phyloP scores from a whole-genome alignment of 1,139 yeast species.

The Candida labiduridarum region DNA sequence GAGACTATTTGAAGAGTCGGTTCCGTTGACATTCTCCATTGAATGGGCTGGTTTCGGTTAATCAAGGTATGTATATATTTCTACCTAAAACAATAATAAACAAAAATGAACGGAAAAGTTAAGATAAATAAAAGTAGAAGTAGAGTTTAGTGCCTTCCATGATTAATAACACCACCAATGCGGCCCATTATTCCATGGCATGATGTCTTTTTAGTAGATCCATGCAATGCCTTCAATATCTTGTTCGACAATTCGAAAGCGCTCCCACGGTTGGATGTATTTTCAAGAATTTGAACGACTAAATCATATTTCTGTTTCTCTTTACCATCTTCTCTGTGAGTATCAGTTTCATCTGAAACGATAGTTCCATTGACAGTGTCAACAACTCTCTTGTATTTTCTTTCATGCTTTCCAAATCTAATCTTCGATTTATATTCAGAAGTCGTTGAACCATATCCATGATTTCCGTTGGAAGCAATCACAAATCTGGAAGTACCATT shows the following conservation, averaged over 20 bases:
- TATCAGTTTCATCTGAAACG: not conserved
- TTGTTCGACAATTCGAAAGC: not conserved
- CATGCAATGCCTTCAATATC: not conserved
- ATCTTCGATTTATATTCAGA: constrained; percentile 42
- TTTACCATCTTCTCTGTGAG: not conserved
- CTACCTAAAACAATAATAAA: not conserved
- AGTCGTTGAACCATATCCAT: constrained; percentile 47
- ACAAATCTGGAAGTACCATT: constrained; percentile 52
- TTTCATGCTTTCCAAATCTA: constrained; percentile 20
- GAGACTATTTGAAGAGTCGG: constrained; percentile 15
- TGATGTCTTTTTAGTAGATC: not conserved
- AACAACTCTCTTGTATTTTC: constrained; percentile 42
- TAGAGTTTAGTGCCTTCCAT: not conserved
- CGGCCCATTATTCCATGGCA: constrained; percentile 1
- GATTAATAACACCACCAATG: not conserved
- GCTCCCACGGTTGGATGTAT: not conserved
- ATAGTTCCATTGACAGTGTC: constrained; percentile 42
- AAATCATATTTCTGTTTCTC: no score
- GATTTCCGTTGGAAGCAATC: constrained; percentile 50
- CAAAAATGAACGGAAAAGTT: not conserved
- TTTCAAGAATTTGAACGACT: not conserved
- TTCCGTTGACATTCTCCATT: constrained; percentile 53
- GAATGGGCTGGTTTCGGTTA: constrained; percentile 87
- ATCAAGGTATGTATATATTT: constrained; percentile 3
- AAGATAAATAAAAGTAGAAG: not conserved